Evolutionary conservation across 1,139 yeast genomes (phyloP), one percentile per base, ranked within the genome.

Genomic region (Torulaspora globosa): DNA sequence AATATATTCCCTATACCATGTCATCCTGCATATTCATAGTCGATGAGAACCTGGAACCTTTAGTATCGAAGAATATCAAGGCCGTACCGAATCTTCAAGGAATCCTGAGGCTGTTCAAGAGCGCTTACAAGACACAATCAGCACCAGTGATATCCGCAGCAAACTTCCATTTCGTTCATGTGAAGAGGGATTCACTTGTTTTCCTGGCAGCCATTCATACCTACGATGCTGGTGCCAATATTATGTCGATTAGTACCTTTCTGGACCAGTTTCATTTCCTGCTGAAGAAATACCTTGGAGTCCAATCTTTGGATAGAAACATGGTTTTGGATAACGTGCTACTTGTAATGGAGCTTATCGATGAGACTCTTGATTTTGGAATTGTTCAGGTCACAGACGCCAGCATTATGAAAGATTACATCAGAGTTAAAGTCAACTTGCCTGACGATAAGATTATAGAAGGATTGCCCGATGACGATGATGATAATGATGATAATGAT

Each of bases 341-440:
- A 36, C 69, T 84, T 45, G 76, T 84, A n/a, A 80, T 82, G 63
- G 90, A 84, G 65, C 66, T 84, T 41, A 71, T 84, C 44, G 92
- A 84, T 61, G 92, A 84, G 62, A 76, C 81, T 68, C 69, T 81
- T 73, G 90, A 84, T 63, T 83, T 66, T 62, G 90, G 92, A 0
- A 68, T 81, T 2, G 84, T 88, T 0, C 94, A 84, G 62, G 70
- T 84, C 39, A 83, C 90, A 1, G 90, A 84, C 53, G 78, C 83
- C 23, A 81, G 79, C 60, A 79, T 84, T 18, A 69, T 84, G 52
- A 79, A 78, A 61, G 90, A 84, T 62, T 84, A 82, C 55, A 81
- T 84, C 54, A 79, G 72, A 48, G 56, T 68, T 5, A 61, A 63
- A 47, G 57, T 57, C 15, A 58, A 55, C 34, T 43, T 54, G 14